Conservation (phyloP, 805 yeast genomes). For the Ogataea methylovora region DNA sequence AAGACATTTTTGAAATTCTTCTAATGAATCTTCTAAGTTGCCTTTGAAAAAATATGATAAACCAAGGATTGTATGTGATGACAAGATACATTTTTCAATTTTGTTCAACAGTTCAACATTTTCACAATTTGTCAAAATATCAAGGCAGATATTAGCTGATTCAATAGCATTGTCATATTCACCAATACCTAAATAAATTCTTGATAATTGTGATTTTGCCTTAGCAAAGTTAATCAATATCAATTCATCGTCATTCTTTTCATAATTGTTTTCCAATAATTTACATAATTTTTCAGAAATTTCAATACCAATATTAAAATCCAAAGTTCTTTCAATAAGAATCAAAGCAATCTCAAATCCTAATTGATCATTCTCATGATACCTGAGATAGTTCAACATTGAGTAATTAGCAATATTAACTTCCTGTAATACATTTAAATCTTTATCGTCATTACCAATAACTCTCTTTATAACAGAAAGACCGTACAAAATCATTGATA, state of each 20-base stretch:
- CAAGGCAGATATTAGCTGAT: constrained; percentile 47
- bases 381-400: constrained; percentile 56
- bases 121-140: constrained; percentile 28
- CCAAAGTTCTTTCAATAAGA: constrained; percentile 63
- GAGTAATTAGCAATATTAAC: constrained; percentile 60
- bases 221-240: constrained; percentile 44
- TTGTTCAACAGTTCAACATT: not conserved
- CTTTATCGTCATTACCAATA: constrained; percentile 40
- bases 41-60: constrained; percentile 56
- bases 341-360: constrained; percentile 51
- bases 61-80: constrained; percentile 68
- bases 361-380: constrained; percentile 46
- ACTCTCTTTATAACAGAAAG: constrained; percentile 42
- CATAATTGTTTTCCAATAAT: constrained; percentile 36
- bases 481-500: constrained; percentile 70
- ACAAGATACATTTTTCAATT: constrained; percentile 31
- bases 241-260: constrained; percentile 40
- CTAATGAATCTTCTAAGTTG: constrained; percentile 41
- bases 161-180: constrained; percentile 55
- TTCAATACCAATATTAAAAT: constrained; percentile 45
- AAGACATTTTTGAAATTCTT: constrained; percentile 11
- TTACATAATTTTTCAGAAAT: constrained; percentile 39
- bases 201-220: constrained; percentile 63
- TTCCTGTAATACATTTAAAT: constrained; percentile 56
- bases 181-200: constrained; percentile 57